A percentile compares a stretch with the other conserved stretches of the same genome.
These are phyloP conservation scores for Nothophytophthora sp. DNA, from an alignment of 352 stramenopile species.

Conservation along the genomic window DNA sequence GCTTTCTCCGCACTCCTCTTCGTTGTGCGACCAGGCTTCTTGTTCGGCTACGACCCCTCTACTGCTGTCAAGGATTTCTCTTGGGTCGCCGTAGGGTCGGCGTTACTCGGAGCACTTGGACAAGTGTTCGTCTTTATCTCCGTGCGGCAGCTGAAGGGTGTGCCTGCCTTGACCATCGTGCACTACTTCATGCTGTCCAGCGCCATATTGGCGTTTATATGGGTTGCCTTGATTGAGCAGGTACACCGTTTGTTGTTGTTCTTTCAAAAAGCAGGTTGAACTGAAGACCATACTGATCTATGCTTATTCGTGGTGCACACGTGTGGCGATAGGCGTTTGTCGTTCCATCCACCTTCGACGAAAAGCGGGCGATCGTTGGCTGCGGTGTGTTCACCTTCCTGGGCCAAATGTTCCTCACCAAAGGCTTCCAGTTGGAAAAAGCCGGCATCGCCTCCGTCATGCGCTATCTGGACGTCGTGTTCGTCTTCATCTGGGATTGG, in stretches of 20 bases:
- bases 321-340: slow-evolving; percentile 29
- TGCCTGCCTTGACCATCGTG: slow-evolving; percentile 37
- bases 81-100: slow-evolving; percentile 24
- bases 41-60: slow-evolving; percentile 34
- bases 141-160: slow-evolving; percentile 35
- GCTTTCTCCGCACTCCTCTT: slow-evolving; percentile 34
- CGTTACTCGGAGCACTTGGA: slow-evolving; percentile 30
- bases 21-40: slow-evolving; percentile 34
- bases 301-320: too few relatives aligned
- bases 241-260: too few relatives aligned
- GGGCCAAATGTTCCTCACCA: slow-evolving; percentile 49
- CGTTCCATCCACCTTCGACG: slow-evolving; percentile 14
- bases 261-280: too few relatives aligned
- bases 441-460: slow-evolving; percentile 51
- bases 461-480: slow-evolving; percentile 59
- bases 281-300: too few relatives aligned
- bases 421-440: slow-evolving; percentile 61
- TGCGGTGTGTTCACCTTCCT: slow-evolving; percentile 36
- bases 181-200: slow-evolving; percentile 50
- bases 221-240: slow-evolving; percentile 5
- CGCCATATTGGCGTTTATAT: slow-evolving; percentile 22
- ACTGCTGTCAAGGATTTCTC: slow-evolving; percentile 10
- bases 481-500: slow-evolving; percentile 54
- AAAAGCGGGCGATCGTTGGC: slow-evolving; percentile 33
- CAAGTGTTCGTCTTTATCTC: slow-evolving; percentile 45